Base-by-base conservation (phyloP, 495 filamentous ascomycete genomes). In the Daldinia caldariorum region DNA sequence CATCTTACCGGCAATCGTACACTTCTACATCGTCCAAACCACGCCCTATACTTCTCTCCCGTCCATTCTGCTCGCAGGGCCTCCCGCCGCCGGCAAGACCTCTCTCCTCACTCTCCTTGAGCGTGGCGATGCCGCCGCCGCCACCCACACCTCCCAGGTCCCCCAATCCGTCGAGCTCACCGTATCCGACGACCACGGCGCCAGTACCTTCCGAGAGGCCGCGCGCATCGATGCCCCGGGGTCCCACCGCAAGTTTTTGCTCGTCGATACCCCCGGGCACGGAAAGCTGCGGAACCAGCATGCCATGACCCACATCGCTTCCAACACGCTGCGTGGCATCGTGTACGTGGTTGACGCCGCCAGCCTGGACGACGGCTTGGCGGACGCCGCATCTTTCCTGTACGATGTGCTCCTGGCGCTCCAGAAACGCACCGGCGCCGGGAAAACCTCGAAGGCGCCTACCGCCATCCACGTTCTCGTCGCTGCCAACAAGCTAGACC, bases 221-320 rank as follows among this genome's bases (percentile, higher is more conserved):
- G 70, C 73, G 47, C 72, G 73, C 49, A 58, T 69, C 20, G 77
- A 79, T 51, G 73, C 77, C 1, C 74, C 74, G 1, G 77, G 77
- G 58, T 79, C 87, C n/a, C 84, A 86, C 66, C 85, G 89, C 66
- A 88, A 86, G 57, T 94, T 97, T 79, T 84, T 91, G 54, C 80
- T 97, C 29, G 79, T 88, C 74, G 94, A 99, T 82, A 97, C 95
- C 4, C 94, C 94, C 1, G 94, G 94, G 60, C 95, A 97, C 83
- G 94, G 93, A 57, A 99, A 99, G 77, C 88, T 97, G 7, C 92
- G 95, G 53, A 83, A 85, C 66, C 72, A 86, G 77, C 78, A 84
- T n/a, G 76, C 87, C 49, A 63, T 79, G 20, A 76, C 74, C 37
- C 71, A 86, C n/a, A 87, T 65, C 41, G 93, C 91, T n/a, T 39